Percentiles rank a stretch among this genome's conserved stretches.
phyloP scores from a whole-genome alignment of 768 basidiomycete genomes.

The Tricholoma bakamatsutake region DNA sequence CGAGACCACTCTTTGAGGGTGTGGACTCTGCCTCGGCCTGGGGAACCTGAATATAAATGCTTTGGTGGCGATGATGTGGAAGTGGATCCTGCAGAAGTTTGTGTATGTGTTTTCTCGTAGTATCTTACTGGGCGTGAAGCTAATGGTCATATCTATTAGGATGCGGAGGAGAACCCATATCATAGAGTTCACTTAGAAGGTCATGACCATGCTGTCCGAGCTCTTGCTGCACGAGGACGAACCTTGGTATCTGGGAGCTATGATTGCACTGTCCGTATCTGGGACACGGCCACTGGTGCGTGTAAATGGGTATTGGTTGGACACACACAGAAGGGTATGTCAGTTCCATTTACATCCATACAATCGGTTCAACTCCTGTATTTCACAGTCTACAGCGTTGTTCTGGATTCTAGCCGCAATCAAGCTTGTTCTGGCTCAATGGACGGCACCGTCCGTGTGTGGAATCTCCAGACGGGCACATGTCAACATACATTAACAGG shows the following conservation, averaged over 20 bases:
- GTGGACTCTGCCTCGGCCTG: constrained; percentile 49
- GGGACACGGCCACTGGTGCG: constrained; percentile 84
- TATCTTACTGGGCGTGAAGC: constrained; percentile 11
- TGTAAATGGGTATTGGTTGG: constrained; percentile 80
- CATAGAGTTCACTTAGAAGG: constrained; percentile 81
- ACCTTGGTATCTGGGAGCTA: constrained; percentile 94
- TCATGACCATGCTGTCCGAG: constrained; percentile 88
- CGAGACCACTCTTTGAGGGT: constrained; percentile 65
- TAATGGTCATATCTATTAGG: constrained; percentile 40
- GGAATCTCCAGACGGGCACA: constrained; percentile 81
- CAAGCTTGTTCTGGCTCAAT: constrained; percentile 96
- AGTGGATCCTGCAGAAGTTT: constrained; percentile 45
- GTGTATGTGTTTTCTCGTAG: constrained; percentile 19
- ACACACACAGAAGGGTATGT: constrained; percentile 86
- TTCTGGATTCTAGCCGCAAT: constrained; percentile 78
- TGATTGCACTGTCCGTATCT: constrained; percentile 90
- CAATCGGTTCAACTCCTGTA: not conserved
- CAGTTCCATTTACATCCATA: not conserved
- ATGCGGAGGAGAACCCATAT: constrained; percentile 77
- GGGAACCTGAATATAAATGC: constrained; percentile 71
- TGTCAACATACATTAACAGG: constrained; percentile 79
- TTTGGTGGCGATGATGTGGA: constrained; percentile 57
- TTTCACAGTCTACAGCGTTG: constrained; percentile 85
- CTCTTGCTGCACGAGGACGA: constrained; percentile 85
- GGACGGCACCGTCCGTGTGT: constrained; percentile 96